Conservation (phyloP, 306 rosid genomes). For the Cucumis hystrix region DNA sequence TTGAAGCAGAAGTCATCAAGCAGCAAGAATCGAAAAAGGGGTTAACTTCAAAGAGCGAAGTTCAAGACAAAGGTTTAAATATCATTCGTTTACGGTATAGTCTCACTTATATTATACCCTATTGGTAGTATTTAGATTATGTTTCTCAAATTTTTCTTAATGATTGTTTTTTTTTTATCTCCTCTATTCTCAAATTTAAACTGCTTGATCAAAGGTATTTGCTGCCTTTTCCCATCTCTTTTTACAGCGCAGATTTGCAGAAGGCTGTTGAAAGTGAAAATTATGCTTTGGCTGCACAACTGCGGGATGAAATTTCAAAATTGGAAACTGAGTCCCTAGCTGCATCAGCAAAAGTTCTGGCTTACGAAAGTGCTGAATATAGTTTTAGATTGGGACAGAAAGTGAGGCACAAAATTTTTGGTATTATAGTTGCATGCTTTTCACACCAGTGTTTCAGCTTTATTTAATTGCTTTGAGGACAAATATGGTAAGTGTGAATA, state of each 20-base stretch:
- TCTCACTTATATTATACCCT: constrained; percentile 6
- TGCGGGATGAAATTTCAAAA: constrained; percentile 60
- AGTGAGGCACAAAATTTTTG: constrained; percentile 63
- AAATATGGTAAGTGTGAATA: not conserved
- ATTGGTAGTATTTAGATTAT: constrained; percentile 10
- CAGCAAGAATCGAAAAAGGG: constrained; percentile 79
- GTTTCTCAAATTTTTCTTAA: not conserved
- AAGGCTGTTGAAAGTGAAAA: constrained; percentile 59
- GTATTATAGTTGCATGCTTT: constrained; percentile 19
- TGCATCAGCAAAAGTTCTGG: constrained; percentile 71
- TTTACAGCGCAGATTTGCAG: constrained; percentile 71
- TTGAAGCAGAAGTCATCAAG: constrained; percentile 65
- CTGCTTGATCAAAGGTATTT: not conserved
- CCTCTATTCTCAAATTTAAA: not conserved
- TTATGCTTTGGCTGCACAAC: constrained; percentile 65
- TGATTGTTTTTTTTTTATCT: not conserved
- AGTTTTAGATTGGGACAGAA: constrained; percentile 81
- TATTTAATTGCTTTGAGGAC: constrained; percentile 3
- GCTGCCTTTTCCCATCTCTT: constrained; percentile 9
- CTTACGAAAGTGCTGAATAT: constrained; percentile 66
- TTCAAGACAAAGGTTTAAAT: constrained; percentile 73
- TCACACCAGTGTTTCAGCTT: constrained; percentile 4
- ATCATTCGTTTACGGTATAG: constrained; percentile 56
- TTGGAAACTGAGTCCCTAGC: constrained; percentile 80
- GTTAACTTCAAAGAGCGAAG: constrained; percentile 70